Conservation (phyloP, 352 stramenopile species). For the Pythium plurisporium region DNA sequence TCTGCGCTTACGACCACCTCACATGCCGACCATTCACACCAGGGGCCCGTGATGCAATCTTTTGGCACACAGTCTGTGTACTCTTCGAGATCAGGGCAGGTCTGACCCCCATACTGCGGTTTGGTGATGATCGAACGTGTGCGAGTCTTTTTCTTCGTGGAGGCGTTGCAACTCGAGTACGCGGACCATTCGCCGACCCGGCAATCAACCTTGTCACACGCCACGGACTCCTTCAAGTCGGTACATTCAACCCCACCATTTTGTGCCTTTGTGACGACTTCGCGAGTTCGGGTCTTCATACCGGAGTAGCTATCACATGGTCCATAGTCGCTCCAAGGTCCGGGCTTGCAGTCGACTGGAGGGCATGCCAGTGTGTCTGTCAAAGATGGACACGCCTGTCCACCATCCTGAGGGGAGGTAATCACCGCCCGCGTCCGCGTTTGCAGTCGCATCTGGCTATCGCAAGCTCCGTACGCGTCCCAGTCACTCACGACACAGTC, state of each 20-base stretch:
- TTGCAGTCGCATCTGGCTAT: conserved; percentile 30
- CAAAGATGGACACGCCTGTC: conserved; percentile 35
- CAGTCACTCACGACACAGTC: conserved; percentile 48
- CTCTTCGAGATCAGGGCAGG: conserved; percentile 37
- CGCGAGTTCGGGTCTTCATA: conserved; percentile 34
- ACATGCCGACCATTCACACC: conserved; percentile 50
- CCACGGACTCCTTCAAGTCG: conserved; percentile 25
- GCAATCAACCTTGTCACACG: conserved; percentile 47
- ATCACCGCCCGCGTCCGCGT: conserved; percentile 45
- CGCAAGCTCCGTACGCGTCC: conserved; percentile 38
- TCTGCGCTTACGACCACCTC: conserved; percentile 16
- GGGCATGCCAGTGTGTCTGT: conserved; percentile 32
- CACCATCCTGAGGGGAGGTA: conserved; percentile 38
- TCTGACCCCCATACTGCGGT: conserved; percentile 28
- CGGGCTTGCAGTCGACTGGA: conserved; percentile 41
- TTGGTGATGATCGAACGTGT: conserved; percentile 31
- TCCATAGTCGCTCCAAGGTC: conserved; percentile 44
- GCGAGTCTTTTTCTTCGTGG: conserved; percentile 21
- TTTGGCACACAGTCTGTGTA: conserved; percentile 25
- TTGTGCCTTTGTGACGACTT: conserved; percentile 20
- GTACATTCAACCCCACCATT: conserved; percentile 43
- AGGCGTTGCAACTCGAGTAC: conserved; percentile 34
- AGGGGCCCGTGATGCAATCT: conserved; percentile 49
- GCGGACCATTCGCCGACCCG: conserved; percentile 34
- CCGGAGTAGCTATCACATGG: conserved; percentile 34